A percentile compares a stretch with the other conserved stretches of the same genome.
Conservation (phyloP, 768 basidiomycete genomes). For the Naganishia kalamii region DNA sequence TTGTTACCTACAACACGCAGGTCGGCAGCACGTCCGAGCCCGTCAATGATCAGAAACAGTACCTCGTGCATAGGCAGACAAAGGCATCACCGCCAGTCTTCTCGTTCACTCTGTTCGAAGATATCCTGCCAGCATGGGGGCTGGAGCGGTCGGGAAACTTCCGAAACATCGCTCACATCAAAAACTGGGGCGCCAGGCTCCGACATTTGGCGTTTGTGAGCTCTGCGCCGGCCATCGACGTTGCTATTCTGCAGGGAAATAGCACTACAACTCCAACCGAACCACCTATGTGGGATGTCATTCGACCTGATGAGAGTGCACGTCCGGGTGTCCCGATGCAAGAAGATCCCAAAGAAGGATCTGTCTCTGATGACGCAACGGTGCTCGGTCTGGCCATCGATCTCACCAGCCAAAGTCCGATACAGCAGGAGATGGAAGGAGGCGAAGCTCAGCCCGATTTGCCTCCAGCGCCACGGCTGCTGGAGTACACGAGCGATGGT, state of each 20-base stretch:
- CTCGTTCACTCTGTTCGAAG: conserved; percentile 42
- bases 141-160: conserved; percentile 36
- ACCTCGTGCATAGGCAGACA: conserved; percentile 36
- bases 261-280: conserved; percentile 22
- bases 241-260: conserved; percentile 41
- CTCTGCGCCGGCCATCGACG: conserved; percentile 42
- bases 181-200: conserved; percentile 41
- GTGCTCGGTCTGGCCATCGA: conserved; percentile 47
- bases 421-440: conserved; percentile 42
- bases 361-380: conserved; percentile 40
- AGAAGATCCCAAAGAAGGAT: conserved; percentile 10
- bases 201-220: conserved; percentile 45
- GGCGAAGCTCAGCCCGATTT: conserved; percentile 42
- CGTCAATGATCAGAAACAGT: conserved; percentile 35
- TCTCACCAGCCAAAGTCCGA: conserved; percentile 34
- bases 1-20: conserved; percentile 42
- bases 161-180: conserved; percentile 36
- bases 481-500: conserved; percentile 47
- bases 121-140: conserved; percentile 45
- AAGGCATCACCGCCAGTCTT: conserved; percentile 28
- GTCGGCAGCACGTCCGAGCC: conserved; percentile 19
- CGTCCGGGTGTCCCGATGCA: conserved; percentile 40
- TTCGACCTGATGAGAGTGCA: conserved; percentile 45
- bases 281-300: conserved; percentile 35
- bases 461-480: conserved; percentile 38